Percentiles rank a stretch among this genome's conserved stretches.
Conservation (phyloP, 2,329 filamentous ascomycete species). For the Monosporascus sp. region DNA sequence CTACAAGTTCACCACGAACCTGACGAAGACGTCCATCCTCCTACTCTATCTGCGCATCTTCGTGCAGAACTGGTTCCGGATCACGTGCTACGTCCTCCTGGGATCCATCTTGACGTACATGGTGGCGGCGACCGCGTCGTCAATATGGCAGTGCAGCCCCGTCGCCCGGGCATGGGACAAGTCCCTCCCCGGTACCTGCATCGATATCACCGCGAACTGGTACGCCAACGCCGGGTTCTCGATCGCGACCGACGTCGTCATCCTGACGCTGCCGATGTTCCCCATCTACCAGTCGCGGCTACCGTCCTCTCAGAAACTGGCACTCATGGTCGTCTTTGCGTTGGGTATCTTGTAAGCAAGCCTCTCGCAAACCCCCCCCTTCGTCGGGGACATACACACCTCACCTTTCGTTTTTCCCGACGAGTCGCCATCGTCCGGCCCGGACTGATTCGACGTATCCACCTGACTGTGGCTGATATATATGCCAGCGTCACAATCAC, state of each 20-base stretch:
- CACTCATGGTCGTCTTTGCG: constrained; percentile 36
- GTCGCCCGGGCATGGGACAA: constrained; percentile 41
- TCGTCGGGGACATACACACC: not conserved
- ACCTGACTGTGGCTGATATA: not conserved
- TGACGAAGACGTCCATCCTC: constrained; percentile 48
- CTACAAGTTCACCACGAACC: constrained; percentile 49
- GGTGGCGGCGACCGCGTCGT: constrained; percentile 36
- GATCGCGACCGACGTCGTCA: constrained; percentile 40
- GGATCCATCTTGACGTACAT: constrained; percentile 39
- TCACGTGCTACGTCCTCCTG: constrained; percentile 35
- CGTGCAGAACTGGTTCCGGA: constrained; percentile 38
- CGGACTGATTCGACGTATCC: too few species aligned
- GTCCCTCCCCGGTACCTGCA: constrained; percentile 34
- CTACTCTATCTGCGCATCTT: constrained; percentile 51
- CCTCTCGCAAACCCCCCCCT: not conserved
- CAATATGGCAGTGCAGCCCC: constrained; percentile 46
- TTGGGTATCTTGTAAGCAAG: constrained; percentile 36
- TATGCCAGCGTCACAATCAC: constrained; percentile 29
- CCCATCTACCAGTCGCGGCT: constrained; percentile 41
- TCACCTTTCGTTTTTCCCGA: too few species aligned
- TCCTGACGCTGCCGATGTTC: constrained; percentile 42
- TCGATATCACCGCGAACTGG: constrained; percentile 42
- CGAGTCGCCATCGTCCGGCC: too few species aligned
- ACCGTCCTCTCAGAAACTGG: constrained; percentile 34
- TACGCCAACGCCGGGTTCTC: constrained; percentile 43